Base-by-base conservation (phyloP, 305 asterid species). In the Rubia tinctorum region DNA sequence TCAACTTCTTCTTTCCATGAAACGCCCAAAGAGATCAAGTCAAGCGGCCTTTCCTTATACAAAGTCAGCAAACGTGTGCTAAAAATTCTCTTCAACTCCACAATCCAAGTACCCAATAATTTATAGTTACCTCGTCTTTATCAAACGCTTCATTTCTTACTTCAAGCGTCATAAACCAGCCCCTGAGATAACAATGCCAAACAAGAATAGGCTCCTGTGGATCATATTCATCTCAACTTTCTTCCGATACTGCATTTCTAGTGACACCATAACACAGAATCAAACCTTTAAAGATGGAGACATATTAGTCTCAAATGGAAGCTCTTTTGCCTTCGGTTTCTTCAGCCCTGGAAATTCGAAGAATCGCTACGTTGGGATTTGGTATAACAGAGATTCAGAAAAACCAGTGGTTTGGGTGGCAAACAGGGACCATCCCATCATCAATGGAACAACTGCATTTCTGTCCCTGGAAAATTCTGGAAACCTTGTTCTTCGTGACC, bases 361-460 rank as follows among this genome's bases (percentile, higher is more conserved):
- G 14, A 53, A 66, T 14, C 77, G 84, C 0, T 84, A 79, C 22
- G 67, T 81, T 1, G 88, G 88, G 22, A 68, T 83, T 42, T 80
- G 87, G 87, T 83, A 73, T 40, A 76, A 83, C 23, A 76, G 71
- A 69, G 73, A 80, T 42, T 30, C 75, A 25, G 85, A 78, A 67
- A 80, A 34, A 74, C 80, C 87, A n/a, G 83, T 81, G 40, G 87
- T 80, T 63, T 83, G 87, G 85, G 85, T 78, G 25, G 87, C 83
- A 27, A 83, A 83, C 39, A 76, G 81, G 64, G 80, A 81, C 45
- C 74, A 45, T 14, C 87, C 87, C 25, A 67, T 81, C 58, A 71
- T 30, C 34, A 30, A 79, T 12, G 73, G 76, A 20, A 34, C 67
- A 55, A 64, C 77, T 4, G 81, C 79, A 9, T 53, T 74, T 70